A percentile compares a stretch with the other conserved stretches of the same genome.
Evolutionary conservation across 805 yeast genomes (phyloP).

Genomic region (Kregervanrija pseudodelftensis): DNA sequence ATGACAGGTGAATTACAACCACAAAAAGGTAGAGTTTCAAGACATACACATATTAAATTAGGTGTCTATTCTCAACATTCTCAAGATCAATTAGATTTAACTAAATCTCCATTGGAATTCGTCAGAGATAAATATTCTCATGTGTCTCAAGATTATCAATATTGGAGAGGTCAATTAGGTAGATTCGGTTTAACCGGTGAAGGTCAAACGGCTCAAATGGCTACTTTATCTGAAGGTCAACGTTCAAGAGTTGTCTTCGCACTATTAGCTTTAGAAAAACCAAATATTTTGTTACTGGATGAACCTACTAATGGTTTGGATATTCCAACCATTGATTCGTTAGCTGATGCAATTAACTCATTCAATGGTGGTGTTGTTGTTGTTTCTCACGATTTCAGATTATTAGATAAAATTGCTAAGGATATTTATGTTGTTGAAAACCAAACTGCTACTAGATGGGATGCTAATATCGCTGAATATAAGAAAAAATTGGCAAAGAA

Average conservation of each 20-base stretch:
- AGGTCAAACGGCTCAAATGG: slow-evolving; percentile 98
- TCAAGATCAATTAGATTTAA: slow-evolving; percentile 93
- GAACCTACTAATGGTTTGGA: slow-evolving; percentile 99
- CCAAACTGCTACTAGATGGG: slow-evolving; percentile 95
- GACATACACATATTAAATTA: slow-evolving; percentile 94
- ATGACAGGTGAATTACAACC: slow-evolving; percentile 94
- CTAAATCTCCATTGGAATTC: slow-evolving; percentile 92
- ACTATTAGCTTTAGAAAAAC: slow-evolving; percentile 86
- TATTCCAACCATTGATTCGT: slow-evolving; percentile 95
- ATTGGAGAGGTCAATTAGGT: slow-evolving; percentile 97
- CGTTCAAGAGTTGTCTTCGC: slow-evolving; percentile 99
- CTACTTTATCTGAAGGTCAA: slow-evolving; percentile 97
- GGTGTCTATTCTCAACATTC: slow-evolving; percentile 99
- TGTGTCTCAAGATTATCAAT: slow-evolving; percentile 96
- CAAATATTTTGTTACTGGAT: slow-evolving; percentile 90
- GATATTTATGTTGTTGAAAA: slow-evolving; percentile 95
- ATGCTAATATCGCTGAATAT: slow-evolving; percentile 82
- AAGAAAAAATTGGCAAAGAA: slow-evolving; percentile 91
- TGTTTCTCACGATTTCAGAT: slow-evolving; percentile 98
- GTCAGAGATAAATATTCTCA: slow-evolving; percentile 89
- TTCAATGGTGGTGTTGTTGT: slow-evolving; percentile 98
- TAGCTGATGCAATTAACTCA: slow-evolving; percentile 90
- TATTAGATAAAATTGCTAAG: slow-evolving; percentile 93
- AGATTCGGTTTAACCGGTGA: slow-evolving; percentile 98
- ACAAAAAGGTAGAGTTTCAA: slow-evolving; percentile 90